Base-by-base conservation (phyloP, 176 grass and related monocot species). In the Neostapfia colusana region DNA sequence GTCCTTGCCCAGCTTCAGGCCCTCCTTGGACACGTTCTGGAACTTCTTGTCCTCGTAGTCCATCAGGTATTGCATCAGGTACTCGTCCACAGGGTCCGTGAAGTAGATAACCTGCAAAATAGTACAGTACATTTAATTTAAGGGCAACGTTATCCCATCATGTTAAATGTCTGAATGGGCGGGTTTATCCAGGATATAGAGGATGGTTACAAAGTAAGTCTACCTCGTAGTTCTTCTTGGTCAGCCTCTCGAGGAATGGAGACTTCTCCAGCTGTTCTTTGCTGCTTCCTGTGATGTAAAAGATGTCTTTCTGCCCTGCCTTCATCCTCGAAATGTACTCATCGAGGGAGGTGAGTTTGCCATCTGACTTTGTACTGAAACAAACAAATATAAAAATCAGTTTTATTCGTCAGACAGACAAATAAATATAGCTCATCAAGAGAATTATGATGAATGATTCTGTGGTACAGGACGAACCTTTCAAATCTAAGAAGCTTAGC, bases 261-360 rank as follows among this genome's bases (percentile, higher is more conserved):
- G 95, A 94, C 72, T 90, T 97, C 80, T 94, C 95, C 76, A 97
- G 63, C 81, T 97, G 95, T 18, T 97, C 95, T 83, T 97, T 97
- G 86, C 72, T 92, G 80, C 82, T 94, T 74, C 95, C 95, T 0
- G 95, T 97, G 45, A 97, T 91, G 79, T 97, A 97, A 63, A 97
- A 97, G 64, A 97, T 94, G 44, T 97, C 95, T 74, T 91, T 92
- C 58, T 97, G 95, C 57, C 91, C 91, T 73, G 95, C 12, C 80
- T 92, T 98, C 95, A 98, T 98, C 84, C 89, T 98, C 42, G 95
- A 85, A 74, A 98, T 98, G 45, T 98, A 98, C 87, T 98, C 91
- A 20, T 98, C 95, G 81, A 98, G 89, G n/a, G 90, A 93, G n/a
- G 70, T 76, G 45, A 98, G 95, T 82, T 98, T 98, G 66, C 95